These are phyloP conservation scores for Oryza australiensis DNA, from an alignment of 176 grass and related monocot genomes.

Conservation along the genomic window DNA sequence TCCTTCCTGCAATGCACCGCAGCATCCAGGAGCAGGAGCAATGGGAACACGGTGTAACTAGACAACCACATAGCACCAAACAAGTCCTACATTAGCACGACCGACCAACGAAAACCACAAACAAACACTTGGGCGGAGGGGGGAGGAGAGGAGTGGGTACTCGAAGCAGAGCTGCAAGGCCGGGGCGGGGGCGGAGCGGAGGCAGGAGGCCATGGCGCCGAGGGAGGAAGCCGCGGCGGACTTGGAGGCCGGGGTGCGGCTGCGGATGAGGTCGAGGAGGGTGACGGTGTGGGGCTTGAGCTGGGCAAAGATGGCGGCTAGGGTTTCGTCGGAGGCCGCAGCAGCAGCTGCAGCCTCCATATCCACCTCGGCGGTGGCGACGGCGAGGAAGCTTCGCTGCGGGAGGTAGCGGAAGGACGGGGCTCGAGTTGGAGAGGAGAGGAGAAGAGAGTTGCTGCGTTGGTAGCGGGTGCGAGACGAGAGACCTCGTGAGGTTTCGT, in stretches of 20 bases:
- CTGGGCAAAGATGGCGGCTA: slow-evolving; percentile 55
- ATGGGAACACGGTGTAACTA: slow-evolving; percentile 75
- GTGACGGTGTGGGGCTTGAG: slow-evolving; percentile 80
- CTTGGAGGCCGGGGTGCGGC: slow-evolving; percentile 36
- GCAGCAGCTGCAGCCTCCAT: neutral
- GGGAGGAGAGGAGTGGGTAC: slow-evolving; percentile 37
- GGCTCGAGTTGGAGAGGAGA: neutral
- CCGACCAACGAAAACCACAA: neutral
- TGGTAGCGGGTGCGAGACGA: neutral
- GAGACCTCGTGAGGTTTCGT: slow-evolving; percentile 8
- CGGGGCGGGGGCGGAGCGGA: slow-evolving; percentile 50
- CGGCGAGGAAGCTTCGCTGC: neutral
- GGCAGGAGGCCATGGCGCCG: slow-evolving; percentile 57
- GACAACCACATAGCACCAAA: slow-evolving; percentile 13
- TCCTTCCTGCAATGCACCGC: slow-evolving; percentile 76
- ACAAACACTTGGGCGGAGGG: neutral
- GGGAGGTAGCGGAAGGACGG: neutral
- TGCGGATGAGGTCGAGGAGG: slow-evolving; percentile 78
- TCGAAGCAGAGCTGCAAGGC: slow-evolving; percentile 74
- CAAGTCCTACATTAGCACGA: slow-evolving; percentile 6
- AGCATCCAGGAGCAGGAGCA: slow-evolving; percentile 81
- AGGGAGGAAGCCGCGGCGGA: slow-evolving; percentile 51
- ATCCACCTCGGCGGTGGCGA: slow-evolving; percentile 3
- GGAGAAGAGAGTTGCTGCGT: neutral
- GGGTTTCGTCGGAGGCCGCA: slow-evolving; percentile 57